A percentile compares a stretch with the other conserved stretches of the same genome.
Evolutionary conservation across 345 rosid genomes (phyloP).

Genomic region (Camelina laxa): DNA sequence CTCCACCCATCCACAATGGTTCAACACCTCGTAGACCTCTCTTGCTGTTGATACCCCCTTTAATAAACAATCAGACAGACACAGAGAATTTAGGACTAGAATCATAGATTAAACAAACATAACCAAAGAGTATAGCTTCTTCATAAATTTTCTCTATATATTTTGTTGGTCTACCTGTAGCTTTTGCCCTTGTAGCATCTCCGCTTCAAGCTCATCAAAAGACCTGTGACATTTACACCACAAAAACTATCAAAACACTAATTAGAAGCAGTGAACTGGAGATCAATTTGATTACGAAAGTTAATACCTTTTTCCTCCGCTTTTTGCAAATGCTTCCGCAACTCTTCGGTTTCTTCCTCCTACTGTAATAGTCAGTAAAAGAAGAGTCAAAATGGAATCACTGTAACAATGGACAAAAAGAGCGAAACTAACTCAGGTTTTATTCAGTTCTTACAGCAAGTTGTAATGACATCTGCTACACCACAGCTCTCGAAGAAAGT

Average conservation of each 20-base stretch:
- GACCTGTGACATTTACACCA: constrained; percentile 55
- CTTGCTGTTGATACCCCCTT: constrained; percentile 92
- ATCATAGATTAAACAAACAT: background rate
- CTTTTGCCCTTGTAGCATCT: constrained; percentile 93
- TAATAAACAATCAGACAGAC: constrained; percentile 11
- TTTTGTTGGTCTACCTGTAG: constrained; percentile 66
- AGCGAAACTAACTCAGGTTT: background rate
- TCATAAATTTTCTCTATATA: background rate
- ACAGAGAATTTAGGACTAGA: constrained; percentile 4
- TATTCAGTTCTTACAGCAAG: constrained; percentile 70
- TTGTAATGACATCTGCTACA: constrained; percentile 90
- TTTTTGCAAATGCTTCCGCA: constrained; percentile 56
- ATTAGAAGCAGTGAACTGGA: constrained; percentile 1
- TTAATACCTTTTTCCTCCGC: background rate
- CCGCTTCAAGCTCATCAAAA: constrained; percentile 96
- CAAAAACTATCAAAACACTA: constrained; percentile 16
- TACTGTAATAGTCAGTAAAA: constrained; percentile 49
- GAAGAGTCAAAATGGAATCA: constrained; percentile 16
- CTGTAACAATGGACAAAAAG: constrained; percentile 1
- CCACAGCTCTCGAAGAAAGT: constrained; percentile 98
- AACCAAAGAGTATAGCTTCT: constrained; percentile 5
- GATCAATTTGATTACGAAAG: constrained; percentile 15
- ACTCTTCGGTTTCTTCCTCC: constrained; percentile 94
- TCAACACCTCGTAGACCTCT: constrained; percentile 83
- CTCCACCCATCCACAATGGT: constrained; percentile 81